A percentile compares a stretch with the other conserved stretches of the same genome.
Evolutionary conservation across 257 asterid genomes (phyloP).

Genomic region (Solanum bulbocastanum): DNA sequence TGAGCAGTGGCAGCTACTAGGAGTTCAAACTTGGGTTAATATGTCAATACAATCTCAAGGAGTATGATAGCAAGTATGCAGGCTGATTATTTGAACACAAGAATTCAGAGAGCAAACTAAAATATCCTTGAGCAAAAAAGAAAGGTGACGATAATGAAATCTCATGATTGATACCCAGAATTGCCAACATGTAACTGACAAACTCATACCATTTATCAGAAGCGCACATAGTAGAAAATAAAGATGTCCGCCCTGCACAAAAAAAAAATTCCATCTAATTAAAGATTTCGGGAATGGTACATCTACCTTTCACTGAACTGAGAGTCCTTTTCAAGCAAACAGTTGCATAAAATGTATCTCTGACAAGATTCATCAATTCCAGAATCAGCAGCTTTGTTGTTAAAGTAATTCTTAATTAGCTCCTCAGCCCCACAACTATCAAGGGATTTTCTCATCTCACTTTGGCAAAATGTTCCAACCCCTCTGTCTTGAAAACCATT

Average conservation of each 20-base stretch:
- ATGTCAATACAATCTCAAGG: neutral
- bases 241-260: neutral
- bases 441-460: neutral
- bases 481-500: slow-evolving; percentile 23
- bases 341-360: slow-evolving; percentile 24
- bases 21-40: neutral
- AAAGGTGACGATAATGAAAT: neutral
- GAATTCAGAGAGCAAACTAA: neutral
- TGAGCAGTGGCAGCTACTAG: neutral
- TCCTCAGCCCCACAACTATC: slow-evolving; percentile 9
- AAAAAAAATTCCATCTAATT: neutral
- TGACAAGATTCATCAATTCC: slow-evolving; percentile 31
- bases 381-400: slow-evolving; percentile 23
- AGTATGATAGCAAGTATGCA: neutral
- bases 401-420: slow-evolving; percentile 23
- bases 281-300: neutral
- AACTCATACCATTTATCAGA: neutral
- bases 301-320: slow-evolving; percentile 42
- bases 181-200: neutral
- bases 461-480: slow-evolving; percentile 6
- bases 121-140: neutral
- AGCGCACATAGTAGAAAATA: neutral
- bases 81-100: neutral
- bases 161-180: neutral
- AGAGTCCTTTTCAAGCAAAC: slow-evolving; percentile 29